Conservation (phyloP, 805 yeast species). For the Suhomyces xylopsoci region DNA sequence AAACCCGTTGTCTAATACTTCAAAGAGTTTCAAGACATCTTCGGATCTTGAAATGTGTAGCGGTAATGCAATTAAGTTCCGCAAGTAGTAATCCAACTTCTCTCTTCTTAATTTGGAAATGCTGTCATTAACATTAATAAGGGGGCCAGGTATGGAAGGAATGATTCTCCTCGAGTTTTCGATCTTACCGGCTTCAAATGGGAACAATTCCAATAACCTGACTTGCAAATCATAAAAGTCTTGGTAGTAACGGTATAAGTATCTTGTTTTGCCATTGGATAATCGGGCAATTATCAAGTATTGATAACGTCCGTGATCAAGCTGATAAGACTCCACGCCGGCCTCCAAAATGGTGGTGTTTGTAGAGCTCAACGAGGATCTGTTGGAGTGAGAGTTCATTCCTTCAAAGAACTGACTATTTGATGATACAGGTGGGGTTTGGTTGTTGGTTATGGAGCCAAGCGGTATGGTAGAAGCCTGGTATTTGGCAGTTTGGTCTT, state of each 20-base stretch:
- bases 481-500: slow-evolving; percentile 81
- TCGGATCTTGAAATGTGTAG: slow-evolving; percentile 66
- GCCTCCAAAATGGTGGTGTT: slow-evolving; percentile 52
- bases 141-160: slow-evolving; percentile 96
- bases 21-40: slow-evolving; percentile 70
- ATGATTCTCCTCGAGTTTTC: slow-evolving; percentile 73
- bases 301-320: slow-evolving; percentile 87
- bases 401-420: slow-evolving; percentile 38
- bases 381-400: slow-evolving; percentile 15
- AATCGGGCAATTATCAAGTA: slow-evolving; percentile 68
- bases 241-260: slow-evolving; percentile 85
- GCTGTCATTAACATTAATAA: slow-evolving; percentile 81
- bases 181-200: slow-evolving; percentile 87
- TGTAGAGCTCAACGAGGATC: slow-evolving; percentile 31
- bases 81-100: slow-evolving; percentile 51
- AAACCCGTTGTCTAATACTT: slow-evolving; percentile 54
- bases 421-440: slow-evolving; percentile 28
- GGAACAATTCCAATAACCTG: slow-evolving; percentile 74
- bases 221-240: slow-evolving; percentile 95
- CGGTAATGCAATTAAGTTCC: slow-evolving; percentile 68
- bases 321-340: slow-evolving; percentile 72
- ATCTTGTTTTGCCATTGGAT: slow-evolving; percentile 64
- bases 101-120: slow-evolving; percentile 53
- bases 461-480: slow-evolving; percentile 84
- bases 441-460: slow-evolving; percentile 41